Base-by-base conservation (phyloP, 805 yeast species). In the Kluyveromyces siamensis region DNA sequence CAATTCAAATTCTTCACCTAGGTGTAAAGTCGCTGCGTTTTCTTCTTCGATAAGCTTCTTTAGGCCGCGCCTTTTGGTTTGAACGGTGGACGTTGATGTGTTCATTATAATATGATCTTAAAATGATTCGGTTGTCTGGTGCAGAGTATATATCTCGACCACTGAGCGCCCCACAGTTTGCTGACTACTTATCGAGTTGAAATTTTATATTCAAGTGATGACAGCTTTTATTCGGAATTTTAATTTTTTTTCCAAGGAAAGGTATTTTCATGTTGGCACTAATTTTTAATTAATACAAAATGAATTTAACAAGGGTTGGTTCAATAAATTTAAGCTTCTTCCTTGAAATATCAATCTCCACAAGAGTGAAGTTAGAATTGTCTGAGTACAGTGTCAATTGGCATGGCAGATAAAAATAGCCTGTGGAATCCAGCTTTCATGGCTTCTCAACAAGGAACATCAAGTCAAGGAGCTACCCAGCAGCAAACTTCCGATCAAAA, bases 1-100 rank as follows among this genome's bases (percentile, higher is more conserved):
- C 46, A 84, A 68, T 58, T 83, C 90, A 62, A 93, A 93, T 69
- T 93, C 99, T 27, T 96, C 91, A 9, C 99, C 99, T 49, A 93
- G 76, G 61, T 85, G 84, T 57, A 93, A 75, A 46, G 78, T 76
- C 0, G 96, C 81, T 0, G 98, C 95, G 61, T 93, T 95, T 62
- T 91, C 98, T 60, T 90, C 97, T 54, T 87, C 96, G 50, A 83
- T 90, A 40, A 80, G 75, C 50, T 81, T 82, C 50, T 73, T 77
- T 39, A 68, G 72, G 46, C 82, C 79, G 67, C 96, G 79, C 71
- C 95, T 81, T 63, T 88, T 79, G 41, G 85, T 86, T 27, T 90
- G 91, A 45, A 87, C 77, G 4, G 96, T 86, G 46, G 96, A 86
- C 37, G 95, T 87, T 37, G 96, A 85, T 38, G 87, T 81, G 66